phyloP scores from a whole-genome alignment of 495 filamentous ascomycete genomes.

The Cercophora newfieldiana region DNA sequence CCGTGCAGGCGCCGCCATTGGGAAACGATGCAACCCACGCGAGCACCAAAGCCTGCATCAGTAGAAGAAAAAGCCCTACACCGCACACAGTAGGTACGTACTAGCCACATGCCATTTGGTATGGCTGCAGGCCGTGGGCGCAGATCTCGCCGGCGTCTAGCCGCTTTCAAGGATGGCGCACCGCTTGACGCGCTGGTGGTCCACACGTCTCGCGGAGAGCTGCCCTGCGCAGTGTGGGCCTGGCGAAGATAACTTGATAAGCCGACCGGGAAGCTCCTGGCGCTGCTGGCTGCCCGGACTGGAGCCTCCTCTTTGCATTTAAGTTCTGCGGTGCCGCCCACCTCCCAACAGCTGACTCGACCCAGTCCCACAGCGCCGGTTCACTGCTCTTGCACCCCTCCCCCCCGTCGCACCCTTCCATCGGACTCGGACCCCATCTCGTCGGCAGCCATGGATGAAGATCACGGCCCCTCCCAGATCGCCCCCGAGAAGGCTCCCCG shows the following conservation, averaged over 20 bases:
- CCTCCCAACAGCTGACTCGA: constrained; percentile 4
- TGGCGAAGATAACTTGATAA: constrained; percentile 7
- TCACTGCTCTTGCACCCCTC: neutral
- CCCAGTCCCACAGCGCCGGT: neutral
- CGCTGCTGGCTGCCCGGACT: neutral
- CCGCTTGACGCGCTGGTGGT: neutral
- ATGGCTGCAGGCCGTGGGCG: neutral
- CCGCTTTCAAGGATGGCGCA: neutral
- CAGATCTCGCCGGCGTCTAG: neutral
- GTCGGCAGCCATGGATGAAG: constrained; percentile 43
- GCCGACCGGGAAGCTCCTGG: neutral
- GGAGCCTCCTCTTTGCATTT: constrained; percentile 6
- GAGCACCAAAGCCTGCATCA: neutral
- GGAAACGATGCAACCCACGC: neutral
- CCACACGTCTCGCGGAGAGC: neutral
- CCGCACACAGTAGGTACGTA: neutral
- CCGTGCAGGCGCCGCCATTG: neutral
- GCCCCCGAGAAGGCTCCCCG: constrained; percentile 35
- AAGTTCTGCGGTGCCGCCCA: constrained; percentile 9
- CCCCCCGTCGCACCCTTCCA: neutral
- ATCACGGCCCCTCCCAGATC: constrained; percentile 48
- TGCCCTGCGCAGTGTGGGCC: neutral
- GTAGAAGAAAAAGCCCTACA: no score
- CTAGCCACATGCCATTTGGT: neutral
- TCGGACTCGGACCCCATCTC: neutral